Evolutionary conservation across 441 rosid genomes (phyloP).

Genomic region (Populus hybrid): DNA sequence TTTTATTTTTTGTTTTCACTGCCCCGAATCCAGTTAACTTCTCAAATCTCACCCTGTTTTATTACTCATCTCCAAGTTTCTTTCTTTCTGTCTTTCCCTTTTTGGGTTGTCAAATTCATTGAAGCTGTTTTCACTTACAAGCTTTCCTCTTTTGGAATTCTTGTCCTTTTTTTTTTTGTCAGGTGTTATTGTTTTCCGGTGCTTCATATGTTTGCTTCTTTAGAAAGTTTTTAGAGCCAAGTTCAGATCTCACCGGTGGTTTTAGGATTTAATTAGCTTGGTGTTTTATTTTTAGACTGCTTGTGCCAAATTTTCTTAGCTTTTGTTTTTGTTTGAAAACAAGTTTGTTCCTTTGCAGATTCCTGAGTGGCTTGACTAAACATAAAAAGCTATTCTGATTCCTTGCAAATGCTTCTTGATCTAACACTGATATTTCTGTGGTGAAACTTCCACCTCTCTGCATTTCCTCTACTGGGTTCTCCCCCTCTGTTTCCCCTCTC

Average conservation of each 20-base stretch:
- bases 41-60: constrained; percentile 10
- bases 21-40: constrained; percentile 5
- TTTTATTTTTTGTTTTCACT: constrained; percentile 9
- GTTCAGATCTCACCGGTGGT: constrained; percentile 32
- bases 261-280: constrained; percentile 16
- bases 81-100: background rate
- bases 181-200: constrained; percentile 16
- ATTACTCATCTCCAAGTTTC: background rate
- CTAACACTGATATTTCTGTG: constrained; percentile 47
- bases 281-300: constrained; percentile 7
- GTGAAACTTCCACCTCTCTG: constrained; percentile 34
- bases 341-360: constrained; percentile 46
- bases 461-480: constrained; percentile 23
- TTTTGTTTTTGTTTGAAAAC: constrained; percentile 14
- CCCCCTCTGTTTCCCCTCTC: constrained; percentile 10
- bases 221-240: constrained; percentile 16
- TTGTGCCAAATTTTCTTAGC: constrained; percentile 10
- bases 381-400: constrained; percentile 62
- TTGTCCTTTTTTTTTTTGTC: background rate
- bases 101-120: constrained; percentile 13
- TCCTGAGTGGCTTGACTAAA: constrained; percentile 52
- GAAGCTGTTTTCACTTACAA: constrained; percentile 9
- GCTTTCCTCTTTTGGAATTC: constrained; percentile 18
- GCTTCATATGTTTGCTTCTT: constrained; percentile 10
- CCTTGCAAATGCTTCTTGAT: constrained; percentile 47